A percentile compares a stretch with the other conserved stretches of the same genome.
phyloP scores from a whole-genome alignment of 495 filamentous ascomycete species.

The Filosporella fistucella region DNA sequence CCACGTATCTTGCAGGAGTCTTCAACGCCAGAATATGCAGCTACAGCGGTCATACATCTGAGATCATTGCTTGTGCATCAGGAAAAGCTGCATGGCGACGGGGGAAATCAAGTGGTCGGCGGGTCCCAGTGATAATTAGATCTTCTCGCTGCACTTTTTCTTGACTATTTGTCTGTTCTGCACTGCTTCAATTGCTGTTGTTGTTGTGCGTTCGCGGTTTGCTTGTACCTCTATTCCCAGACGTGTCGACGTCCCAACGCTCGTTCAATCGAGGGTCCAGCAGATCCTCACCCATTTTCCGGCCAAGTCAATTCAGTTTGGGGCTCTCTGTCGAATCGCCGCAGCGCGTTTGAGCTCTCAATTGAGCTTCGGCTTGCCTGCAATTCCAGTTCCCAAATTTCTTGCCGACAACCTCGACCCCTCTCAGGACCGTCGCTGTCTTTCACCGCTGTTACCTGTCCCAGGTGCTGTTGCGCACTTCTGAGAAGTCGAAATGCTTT shows the following conservation, averaged over 20 bases:
- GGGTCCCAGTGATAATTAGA: conserved; percentile 16
- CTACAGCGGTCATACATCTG: conserved; percentile 19
- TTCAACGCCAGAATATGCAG: conserved; percentile 22
- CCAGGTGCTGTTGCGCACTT: conserved; percentile 20
- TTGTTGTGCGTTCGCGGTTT: conserved; percentile 10
- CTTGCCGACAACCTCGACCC: conserved; percentile 2
- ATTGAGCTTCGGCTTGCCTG: conserved; percentile 11
- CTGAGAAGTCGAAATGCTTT: conserved; percentile 26
- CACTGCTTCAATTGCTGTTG: conserved; percentile 1
- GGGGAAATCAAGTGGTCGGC: conserved; percentile 19
- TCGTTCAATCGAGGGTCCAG: conserved; percentile 17
- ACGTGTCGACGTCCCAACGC: conserved; percentile 23
- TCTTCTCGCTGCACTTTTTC: conserved; percentile 3
- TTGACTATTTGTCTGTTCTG: neutral
- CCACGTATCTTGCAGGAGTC: conserved; percentile 17
- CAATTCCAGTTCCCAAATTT: neutral
- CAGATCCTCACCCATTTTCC: conserved; percentile 4
- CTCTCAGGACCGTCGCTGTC: neutral
- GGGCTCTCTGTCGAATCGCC: neutral
- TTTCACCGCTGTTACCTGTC: conserved; percentile 21
- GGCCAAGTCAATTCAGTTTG: neutral
- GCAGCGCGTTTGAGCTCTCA: conserved; percentile 10
- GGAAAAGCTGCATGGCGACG: conserved; percentile 7
- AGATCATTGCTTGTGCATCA: conserved; percentile 12
- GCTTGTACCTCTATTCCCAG: conserved; percentile 11